Evolutionary conservation across 805 yeast genomes (phyloP).

Genomic region (Kluyveromyces lactis): DNA sequence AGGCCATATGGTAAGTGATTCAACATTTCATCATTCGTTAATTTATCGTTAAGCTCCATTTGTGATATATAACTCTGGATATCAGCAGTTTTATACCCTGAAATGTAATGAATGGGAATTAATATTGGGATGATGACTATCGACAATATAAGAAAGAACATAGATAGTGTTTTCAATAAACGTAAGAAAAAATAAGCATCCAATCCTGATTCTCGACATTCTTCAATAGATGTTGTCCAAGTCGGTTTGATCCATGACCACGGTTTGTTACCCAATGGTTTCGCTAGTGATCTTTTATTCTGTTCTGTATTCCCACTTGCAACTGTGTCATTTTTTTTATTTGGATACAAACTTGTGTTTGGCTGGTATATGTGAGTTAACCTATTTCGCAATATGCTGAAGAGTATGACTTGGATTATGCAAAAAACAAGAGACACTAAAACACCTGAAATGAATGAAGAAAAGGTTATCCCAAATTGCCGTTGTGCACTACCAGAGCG

Average conservation of each 20-base stretch:
- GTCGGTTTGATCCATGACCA: constrained; percentile 50
- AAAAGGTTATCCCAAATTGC: constrained; percentile 49
- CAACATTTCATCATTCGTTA: not conserved
- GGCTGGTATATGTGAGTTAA: constrained; percentile 47
- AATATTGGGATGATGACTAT: constrained; percentile 48
- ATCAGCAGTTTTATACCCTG: constrained; percentile 19
- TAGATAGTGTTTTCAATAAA: constrained; percentile 43
- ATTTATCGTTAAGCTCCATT: not conserved
- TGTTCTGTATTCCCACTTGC: constrained; percentile 16
- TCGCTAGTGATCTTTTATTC: constrained; percentile 29
- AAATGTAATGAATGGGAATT: constrained; percentile 49
- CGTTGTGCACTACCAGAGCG: constrained; percentile 53
- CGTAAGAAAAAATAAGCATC: constrained; percentile 72
- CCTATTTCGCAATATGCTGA: constrained; percentile 31
- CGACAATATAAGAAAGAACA: constrained; percentile 46
- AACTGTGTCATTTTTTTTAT: not conserved
- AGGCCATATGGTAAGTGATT: constrained; percentile 2
- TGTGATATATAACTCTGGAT: not conserved
- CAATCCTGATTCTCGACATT: constrained; percentile 43
- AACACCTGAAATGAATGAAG: constrained; percentile 48
- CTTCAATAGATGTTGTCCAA: constrained; percentile 32
- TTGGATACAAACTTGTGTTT: constrained; percentile 27
- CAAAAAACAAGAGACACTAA: constrained; percentile 47
- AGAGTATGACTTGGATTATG: constrained; percentile 39
- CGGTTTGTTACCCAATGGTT: constrained; percentile 28